phyloP scores from a whole-genome alignment of 768 basidiomycete genomes.

The Trametes sanguinea region DNA sequence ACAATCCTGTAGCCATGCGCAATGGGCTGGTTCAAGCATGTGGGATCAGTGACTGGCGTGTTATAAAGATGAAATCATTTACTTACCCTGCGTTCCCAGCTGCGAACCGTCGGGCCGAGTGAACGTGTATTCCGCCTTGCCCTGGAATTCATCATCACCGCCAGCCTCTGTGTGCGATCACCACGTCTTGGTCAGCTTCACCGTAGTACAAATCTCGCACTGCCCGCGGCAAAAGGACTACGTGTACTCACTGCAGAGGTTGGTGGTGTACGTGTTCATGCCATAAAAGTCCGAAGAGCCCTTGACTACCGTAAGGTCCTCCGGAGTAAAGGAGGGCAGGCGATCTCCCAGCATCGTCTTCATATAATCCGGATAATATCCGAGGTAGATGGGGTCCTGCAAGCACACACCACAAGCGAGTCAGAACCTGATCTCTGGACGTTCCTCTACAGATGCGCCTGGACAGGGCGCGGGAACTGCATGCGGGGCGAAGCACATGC shows the following conservation, averaged over 20 bases:
- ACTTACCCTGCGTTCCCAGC: slow-evolving; percentile 63
- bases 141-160: slow-evolving; percentile 71
- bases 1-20: slow-evolving; percentile 70
- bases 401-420: neutral
- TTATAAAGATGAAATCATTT: no score
- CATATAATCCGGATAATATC: slow-evolving; percentile 69
- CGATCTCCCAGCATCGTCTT: slow-evolving; percentile 58
- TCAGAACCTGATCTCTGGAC: no score
- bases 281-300: slow-evolving; percentile 75
- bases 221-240: neutral
- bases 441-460: no score
- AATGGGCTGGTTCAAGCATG: slow-evolving; percentile 45
- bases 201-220: neutral
- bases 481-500: slow-evolving; percentile 4
- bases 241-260: slow-evolving; percentile 43
- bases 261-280: slow-evolving; percentile 77
- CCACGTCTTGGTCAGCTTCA: neutral
- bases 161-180: slow-evolving; percentile 49
- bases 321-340: slow-evolving; percentile 59
- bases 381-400: slow-evolving; percentile 73
- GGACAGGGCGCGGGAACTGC: neutral
- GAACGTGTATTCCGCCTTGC: slow-evolving; percentile 65
- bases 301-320: slow-evolving; percentile 59
- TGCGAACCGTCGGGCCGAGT: slow-evolving; percentile 66
- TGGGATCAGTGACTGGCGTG: no score